A percentile compares a stretch with the other conserved stretches of the same genome.
phyloP scores from a whole-genome alignment of 371 early-diverging fungal species.

The Nematocida ironsii region DNA sequence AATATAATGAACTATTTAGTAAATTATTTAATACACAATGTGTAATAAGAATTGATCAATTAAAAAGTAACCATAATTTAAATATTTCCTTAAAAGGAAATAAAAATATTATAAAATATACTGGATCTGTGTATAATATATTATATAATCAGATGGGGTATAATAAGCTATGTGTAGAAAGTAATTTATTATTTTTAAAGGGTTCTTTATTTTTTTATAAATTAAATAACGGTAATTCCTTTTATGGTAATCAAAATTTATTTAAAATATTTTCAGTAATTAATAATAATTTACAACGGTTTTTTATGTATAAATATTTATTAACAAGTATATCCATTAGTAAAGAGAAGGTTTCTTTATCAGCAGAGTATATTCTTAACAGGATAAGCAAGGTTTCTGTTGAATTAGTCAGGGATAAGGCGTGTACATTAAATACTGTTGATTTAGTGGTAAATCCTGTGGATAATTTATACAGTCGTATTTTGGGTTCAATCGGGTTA shows the following conservation, averaged over 20 bases:
- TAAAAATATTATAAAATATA: constrained; percentile 7
- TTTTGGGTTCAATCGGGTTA: background rate
- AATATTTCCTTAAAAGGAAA: background rate
- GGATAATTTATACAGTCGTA: background rate
- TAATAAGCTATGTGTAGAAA: background rate
- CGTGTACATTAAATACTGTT: background rate
- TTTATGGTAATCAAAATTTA: too few species aligned
- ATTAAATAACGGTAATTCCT: background rate
- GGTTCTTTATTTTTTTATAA: background rate
- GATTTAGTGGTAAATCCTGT: constrained; percentile 3
- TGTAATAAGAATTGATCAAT: background rate
- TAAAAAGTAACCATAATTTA: background rate
- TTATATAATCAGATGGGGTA: background rate
- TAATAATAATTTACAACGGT: background rate
- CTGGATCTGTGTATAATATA: background rate
- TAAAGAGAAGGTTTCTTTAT: background rate
- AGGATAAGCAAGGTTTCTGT: background rate
- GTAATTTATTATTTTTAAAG: background rate
- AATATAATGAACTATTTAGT: background rate
- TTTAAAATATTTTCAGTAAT: background rate
- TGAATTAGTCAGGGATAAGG: background rate
- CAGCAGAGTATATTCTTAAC: constrained; percentile 2
- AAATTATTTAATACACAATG: background rate
- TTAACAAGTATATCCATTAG: background rate
- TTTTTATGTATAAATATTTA: constrained; percentile 3